Evolutionary conservation across 106 monocot genomes (phyloP).

Genomic region (Dendrobium huoshanense): DNA sequence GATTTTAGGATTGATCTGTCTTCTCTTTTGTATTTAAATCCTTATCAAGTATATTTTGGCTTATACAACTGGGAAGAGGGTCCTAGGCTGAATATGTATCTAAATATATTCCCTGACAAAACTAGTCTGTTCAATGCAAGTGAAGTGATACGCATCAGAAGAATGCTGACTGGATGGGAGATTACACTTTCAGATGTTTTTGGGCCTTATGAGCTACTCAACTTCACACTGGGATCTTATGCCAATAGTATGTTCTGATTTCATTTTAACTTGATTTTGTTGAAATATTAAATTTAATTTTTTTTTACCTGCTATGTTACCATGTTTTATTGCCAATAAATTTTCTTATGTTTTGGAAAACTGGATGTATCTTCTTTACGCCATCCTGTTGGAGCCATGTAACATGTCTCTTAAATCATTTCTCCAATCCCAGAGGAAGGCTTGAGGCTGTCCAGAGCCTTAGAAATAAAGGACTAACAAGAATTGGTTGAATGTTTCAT

Average conservation of each 20-base stretch:
- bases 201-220: slow-evolving; percentile 92
- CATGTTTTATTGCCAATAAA: too few species aligned
- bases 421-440: neutral
- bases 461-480: too few species aligned
- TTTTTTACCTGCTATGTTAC: neutral
- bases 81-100: slow-evolving; percentile 70
- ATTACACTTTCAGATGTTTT: slow-evolving; percentile 60
- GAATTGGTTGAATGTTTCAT: too few species aligned
- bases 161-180: slow-evolving; percentile 52
- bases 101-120: slow-evolving; percentile 69
- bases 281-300: neutral
- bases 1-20: slow-evolving; percentile 44
- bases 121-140: slow-evolving; percentile 51
- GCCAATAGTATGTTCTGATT: slow-evolving; percentile 41
- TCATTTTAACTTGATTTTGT: neutral
- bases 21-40: slow-evolving; percentile 27
- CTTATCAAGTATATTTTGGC: slow-evolving; percentile 60
- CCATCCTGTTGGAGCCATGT: neutral
- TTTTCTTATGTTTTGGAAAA: too few species aligned
- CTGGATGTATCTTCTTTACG: too few species aligned
- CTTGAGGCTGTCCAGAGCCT: too few species aligned
- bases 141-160: slow-evolving; percentile 54
- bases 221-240: slow-evolving; percentile 75
- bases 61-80: slow-evolving; percentile 67
- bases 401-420: neutral